These are phyloP conservation scores for Chaetomiaceae sp. DNA, from an alignment of 2,329 filamentous ascomycete genomes.

Conservation along the genomic window DNA sequence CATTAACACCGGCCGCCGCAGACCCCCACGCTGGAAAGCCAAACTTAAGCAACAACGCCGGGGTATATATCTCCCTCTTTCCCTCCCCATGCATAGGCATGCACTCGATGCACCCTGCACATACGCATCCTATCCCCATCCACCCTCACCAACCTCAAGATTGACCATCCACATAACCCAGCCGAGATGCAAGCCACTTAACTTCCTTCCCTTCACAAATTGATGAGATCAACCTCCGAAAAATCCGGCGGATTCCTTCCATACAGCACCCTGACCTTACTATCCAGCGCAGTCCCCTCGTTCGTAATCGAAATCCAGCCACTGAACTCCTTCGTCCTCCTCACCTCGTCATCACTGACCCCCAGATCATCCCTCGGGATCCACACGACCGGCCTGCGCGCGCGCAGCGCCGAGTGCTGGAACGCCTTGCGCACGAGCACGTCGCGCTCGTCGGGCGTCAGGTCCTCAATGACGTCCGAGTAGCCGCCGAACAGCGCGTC, in stretches of 20 bases:
- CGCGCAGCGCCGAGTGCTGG: conserved; percentile 79
- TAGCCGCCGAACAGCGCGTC: conserved; percentile 81
- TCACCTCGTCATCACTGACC: conserved; percentile 85
- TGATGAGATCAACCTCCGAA: conserved; percentile 80
- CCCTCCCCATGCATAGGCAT: too few relatives aligned
- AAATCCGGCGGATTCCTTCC: conserved; percentile 83
- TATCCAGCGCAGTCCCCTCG: conserved; percentile 81
- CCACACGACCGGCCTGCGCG: conserved; percentile 84
- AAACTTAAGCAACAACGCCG: too few relatives aligned
- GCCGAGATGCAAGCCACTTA: not conserved
- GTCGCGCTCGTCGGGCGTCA: conserved; percentile 85
- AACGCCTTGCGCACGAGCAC: conserved; percentile 81
- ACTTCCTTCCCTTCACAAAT: conserved; percentile 44
- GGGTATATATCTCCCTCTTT: too few relatives aligned
- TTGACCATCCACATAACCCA: too few relatives aligned
- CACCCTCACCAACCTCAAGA: too few relatives aligned
- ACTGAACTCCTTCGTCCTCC: conserved; percentile 67
- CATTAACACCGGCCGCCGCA: too few relatives aligned
- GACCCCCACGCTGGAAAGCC: too few relatives aligned
- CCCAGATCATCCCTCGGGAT: conserved; percentile 87
- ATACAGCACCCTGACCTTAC: conserved; percentile 75
- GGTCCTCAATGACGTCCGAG: conserved; percentile 88
- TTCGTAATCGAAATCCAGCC: conserved; percentile 89
- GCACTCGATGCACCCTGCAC: too few relatives aligned
- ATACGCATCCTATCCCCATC: too few relatives aligned